phyloP scores from a whole-genome alignment of 345 rosid species.

The Sisymbrium irio region DNA sequence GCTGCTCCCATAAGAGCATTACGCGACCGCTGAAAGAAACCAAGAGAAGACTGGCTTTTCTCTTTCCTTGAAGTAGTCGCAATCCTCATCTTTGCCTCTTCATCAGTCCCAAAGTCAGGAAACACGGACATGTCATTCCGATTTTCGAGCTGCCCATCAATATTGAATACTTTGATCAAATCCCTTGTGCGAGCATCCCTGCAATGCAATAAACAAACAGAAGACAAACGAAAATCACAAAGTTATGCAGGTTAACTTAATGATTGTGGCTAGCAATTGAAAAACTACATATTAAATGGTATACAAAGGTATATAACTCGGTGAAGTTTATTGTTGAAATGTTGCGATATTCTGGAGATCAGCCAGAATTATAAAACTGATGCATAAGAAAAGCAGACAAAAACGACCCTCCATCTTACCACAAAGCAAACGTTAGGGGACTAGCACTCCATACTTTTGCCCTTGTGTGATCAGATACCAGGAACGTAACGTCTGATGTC shows the following conservation, averaged over 20 bases:
- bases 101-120: constrained; percentile 65
- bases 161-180: constrained; percentile 73
- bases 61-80: constrained; percentile 58
- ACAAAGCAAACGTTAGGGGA: constrained; percentile 61
- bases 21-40: constrained; percentile 90
- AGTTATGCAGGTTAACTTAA: not conserved
- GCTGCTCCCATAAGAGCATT: constrained; percentile 96
- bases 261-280: not conserved
- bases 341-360: not conserved
- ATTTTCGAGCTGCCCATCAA: constrained; percentile 84
- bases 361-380: not conserved
- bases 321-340: not conserved
- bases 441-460: constrained; percentile 90
- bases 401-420: constrained; percentile 47
- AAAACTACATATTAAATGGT: not conserved
- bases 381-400: not conserved
- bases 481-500: constrained; percentile 68
- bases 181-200: constrained; percentile 95
- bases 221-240: not conserved
- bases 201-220: constrained; percentile 15
- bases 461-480: constrained; percentile 66
- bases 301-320: not conserved
- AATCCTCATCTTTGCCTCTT: constrained; percentile 58
- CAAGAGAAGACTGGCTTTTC: constrained; percentile 61
- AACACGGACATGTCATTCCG: constrained; percentile 53